Base-by-base conservation (phyloP, 106 monocot genomes). In the Allium sativum region DNA sequence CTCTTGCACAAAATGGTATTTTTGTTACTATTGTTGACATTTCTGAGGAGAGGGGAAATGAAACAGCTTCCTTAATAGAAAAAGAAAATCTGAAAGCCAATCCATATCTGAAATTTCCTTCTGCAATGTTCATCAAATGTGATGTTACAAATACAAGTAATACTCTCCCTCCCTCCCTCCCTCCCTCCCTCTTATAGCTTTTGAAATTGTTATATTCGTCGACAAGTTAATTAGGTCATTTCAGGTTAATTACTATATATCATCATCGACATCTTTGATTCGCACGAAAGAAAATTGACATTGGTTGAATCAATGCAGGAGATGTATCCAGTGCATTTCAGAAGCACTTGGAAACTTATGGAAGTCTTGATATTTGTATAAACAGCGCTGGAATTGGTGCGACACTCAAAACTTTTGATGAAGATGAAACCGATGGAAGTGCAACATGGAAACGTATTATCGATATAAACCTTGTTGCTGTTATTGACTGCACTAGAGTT, bases 371-470 rank as follows among this genome's bases (percentile, higher is more conserved):
- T 72, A 85, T 96, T 14, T 96, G 91, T 58, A 76, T 96, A 10
- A 96, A 91, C 51, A 70, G 65, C 73, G 91, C 90, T 79, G 96
- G 96, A 45, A 78, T 91, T 71, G 18, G 10, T 53, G 31, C 4
- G 31, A 78, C 15, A 64, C 18, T 3, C 7, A 43, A 45, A 56
- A 42, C 67, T 52, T 82, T 96, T 82, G 55, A 82, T 65, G 63
- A 82, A 53, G 96, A 96, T 74, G 53, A 50, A 72, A 78, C 90
- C 59, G 91, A 90, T 73, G 96, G 91, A 10, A 76, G 17, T 62
- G 52, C 21, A 45, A 80, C 91, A 40, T 96, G 96, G 96, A 87
- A 78, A n/a, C n/a, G n/a, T n/a, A n/a, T n/a, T n/a, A n/a, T n/a
- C n/a, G n/a, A 96, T 78, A 77, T 88, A 18, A 74, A 91, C 59